Evolutionary conservation across 768 basidiomycete species (phyloP).

Genomic region (Phylloporus sp.): DNA sequence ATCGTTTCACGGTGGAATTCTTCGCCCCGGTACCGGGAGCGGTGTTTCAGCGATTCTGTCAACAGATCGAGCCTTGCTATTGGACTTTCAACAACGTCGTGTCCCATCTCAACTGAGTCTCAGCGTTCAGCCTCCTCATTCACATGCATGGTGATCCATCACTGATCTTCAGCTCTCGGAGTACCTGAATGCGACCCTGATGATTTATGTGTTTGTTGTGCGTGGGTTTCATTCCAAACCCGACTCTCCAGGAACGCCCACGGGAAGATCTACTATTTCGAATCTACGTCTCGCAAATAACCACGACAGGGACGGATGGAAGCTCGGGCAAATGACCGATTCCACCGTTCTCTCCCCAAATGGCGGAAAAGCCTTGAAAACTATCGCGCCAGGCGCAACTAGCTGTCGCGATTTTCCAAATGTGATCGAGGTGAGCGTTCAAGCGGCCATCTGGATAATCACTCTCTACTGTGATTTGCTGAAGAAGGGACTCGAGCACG

Average conservation of each 20-base stretch:
- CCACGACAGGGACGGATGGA: conserved; percentile 26
- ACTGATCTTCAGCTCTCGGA: conserved; percentile 11
- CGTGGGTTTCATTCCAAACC: conserved; percentile 20
- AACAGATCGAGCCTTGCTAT: no score
- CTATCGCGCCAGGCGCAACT: conserved; percentile 1
- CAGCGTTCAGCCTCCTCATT: not conserved
- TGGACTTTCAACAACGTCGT: no score
- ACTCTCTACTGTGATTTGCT: not conserved
- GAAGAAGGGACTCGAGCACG: no score
- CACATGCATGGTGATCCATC: conserved; percentile 8
- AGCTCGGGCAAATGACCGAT: conserved; percentile 6
- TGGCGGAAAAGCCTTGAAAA: conserved; percentile 21
- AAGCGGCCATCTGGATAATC: not conserved
- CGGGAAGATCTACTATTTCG: conserved; percentile 15
- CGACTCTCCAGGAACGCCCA: conserved; percentile 18
- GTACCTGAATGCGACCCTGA: conserved; percentile 27
- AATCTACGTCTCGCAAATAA: conserved; percentile 14
- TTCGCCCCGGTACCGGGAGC: conserved; percentile 17
- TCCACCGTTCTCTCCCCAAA: conserved; percentile 5
- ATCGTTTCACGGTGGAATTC: conserved; percentile 12
- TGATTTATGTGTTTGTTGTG: conserved; percentile 17
- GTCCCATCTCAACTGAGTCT: not conserved
- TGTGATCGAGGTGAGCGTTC: not conserved
- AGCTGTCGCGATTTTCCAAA: not conserved
- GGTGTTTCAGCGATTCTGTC: conserved; percentile 9